Evolutionary conservation across 2,329 filamentous ascomycete genomes (phyloP), one percentile per base, ranked within the genome.

Genomic region (Teratosphaeriaceae sp.): DNA sequence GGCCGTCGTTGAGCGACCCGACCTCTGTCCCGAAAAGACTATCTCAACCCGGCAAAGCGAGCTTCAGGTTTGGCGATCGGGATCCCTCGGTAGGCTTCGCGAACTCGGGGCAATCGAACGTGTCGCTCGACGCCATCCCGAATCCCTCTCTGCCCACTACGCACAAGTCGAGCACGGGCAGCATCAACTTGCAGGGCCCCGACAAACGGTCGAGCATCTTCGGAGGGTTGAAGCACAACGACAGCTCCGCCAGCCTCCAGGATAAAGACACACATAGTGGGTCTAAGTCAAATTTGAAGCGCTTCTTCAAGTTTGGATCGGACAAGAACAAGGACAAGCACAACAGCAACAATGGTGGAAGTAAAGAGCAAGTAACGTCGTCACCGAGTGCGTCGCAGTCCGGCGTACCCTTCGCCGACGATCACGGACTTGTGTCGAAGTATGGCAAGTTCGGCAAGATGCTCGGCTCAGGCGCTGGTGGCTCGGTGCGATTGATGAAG

Each of bases 401-500:
- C 2, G 70, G 61, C 49, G 79, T 94, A 41, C 92, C 92, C 0
- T 98, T 98, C 62, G 87, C 85, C 18, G 90, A 97, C 56, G 90
- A 97, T 54, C 89, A 97, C 60, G 88, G 88, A 3, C 71, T 97
- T 16, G 77, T 85, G 37, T 88, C 85, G 44, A 96, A 90, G 59
- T 98, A 97, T 62, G 92, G 92, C 35, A 97, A 96, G 61, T 84
- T 98, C 51, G 92, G 90, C 44, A 92, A 87, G 61, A 87, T 97
- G 1, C 75, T 98, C 11, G 92, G 92, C 4, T 90, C 90, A 21
- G 92, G 92, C 20, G 92, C 92, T 21, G 92, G 92, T 39, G 92
- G 92, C 20, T 97, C 90, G 0, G 92, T 98, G 13, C 80, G 90
- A 51, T 69, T 98, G 39, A 88, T 98, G 82, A 96, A 92, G 70